These are phyloP conservation scores for Aspergillus terreus DNA, from an alignment of 2,329 filamentous ascomycete genomes.

Conservation along the genomic window DNA sequence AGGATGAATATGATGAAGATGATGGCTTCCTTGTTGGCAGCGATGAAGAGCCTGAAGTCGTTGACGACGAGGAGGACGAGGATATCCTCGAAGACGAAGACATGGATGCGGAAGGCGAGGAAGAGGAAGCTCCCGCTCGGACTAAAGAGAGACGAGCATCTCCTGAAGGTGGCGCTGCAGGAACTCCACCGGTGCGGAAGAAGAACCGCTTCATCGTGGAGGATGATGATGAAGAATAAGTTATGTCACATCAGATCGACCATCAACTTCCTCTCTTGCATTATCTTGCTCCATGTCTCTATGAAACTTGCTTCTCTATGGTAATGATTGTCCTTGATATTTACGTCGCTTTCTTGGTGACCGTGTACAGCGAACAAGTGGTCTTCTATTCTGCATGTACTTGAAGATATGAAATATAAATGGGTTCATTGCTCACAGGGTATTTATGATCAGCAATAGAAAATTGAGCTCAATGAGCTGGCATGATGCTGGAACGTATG, in stretches of 20 bases:
- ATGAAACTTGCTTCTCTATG: slow-evolving; percentile 7
- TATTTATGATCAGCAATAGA: too few species aligned
- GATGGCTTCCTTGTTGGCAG: slow-evolving; percentile 67
- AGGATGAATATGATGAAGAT: slow-evolving; percentile 79
- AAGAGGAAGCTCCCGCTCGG: slow-evolving; percentile 28
- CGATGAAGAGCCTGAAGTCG: slow-evolving; percentile 47
- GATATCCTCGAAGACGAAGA: slow-evolving; percentile 42
- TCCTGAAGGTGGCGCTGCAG: slow-evolving; percentile 20
- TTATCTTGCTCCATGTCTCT: background rate
- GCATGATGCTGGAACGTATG: too few species aligned
- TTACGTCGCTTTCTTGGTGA: background rate
- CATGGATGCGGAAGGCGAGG: slow-evolving; percentile 44
- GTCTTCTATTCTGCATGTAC: background rate
- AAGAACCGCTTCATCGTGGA: slow-evolving; percentile 48
- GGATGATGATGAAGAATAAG: slow-evolving; percentile 46
- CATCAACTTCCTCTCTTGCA: slow-evolving; percentile 4
- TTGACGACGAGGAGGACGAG: slow-evolving; percentile 42
- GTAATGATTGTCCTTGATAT: slow-evolving; percentile 2
- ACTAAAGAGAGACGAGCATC: slow-evolving; percentile 26
- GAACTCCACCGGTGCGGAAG: slow-evolving; percentile 39
- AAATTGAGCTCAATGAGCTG: too few species aligned
- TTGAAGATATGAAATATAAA: background rate
- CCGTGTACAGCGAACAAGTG: background rate
- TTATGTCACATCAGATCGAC: slow-evolving; percentile 5
- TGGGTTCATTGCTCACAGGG: too few species aligned